Base-by-base conservation (phyloP, 495 filamentous ascomycete species). In the Thozetella sp. region DNA sequence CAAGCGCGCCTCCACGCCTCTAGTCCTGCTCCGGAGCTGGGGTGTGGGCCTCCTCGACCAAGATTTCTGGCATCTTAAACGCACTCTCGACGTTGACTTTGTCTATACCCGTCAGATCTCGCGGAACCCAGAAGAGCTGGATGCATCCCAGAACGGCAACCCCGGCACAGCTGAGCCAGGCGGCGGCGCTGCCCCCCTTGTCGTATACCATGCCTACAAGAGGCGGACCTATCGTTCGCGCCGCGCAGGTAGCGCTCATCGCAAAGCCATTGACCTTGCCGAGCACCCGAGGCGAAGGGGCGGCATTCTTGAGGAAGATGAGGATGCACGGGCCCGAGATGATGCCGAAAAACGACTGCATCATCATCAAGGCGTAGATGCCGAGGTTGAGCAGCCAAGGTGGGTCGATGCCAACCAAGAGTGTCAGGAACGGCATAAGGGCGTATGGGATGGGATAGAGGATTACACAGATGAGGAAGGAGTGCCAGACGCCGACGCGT, bases 181-280 rank as follows among this genome's bases (percentile, higher is more conserved):
- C 83, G 20, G 90, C 69, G 10, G 85, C 86, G 12, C 87, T 73
- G 25, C 81, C 74, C 11, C 86, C 86, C 23, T 84, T 60, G 43
- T 84, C 85, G 65, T 91, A 92, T 9, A 91, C 74, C 51, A 81
- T 80, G 0, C 89, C 89, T 2, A 87, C 84, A 20, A 91, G 66
- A 0, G 88, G 89, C 50, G 87, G 85, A 1, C 88, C 82, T 37
- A 90, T 51, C 0, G 86, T 91, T n/a, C 89, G 85, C 57, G 85
- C 84, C 1, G 85, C 82, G 4, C 86, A 89, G 12, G 86, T 88
- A 15, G 84, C 87, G 2, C 83, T 86, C 25, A 89, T 88, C 23
- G 88, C 87, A 9, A 90, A 75, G 0, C 89, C 89, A 58, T 92
- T 92, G 65, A 92, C 86, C 63, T 84, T 89, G 0, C 89, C 89